A percentile compares a stretch with the other conserved stretches of the same genome.
phyloP scores from a whole-genome alignment of 345 rosid genomes.

The Citrus maxima region DNA sequence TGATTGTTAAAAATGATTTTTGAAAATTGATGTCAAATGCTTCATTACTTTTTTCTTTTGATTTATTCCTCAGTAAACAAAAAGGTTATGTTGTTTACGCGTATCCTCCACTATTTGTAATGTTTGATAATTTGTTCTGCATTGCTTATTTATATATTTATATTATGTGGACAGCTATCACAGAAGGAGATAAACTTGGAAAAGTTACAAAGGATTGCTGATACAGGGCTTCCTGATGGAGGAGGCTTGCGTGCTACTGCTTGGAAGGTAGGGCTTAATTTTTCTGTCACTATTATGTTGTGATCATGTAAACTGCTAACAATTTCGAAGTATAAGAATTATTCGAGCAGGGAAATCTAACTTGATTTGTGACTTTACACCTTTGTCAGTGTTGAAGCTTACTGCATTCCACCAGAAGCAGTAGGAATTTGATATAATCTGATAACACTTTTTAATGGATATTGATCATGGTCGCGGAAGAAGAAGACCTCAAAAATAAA shows the following conservation, averaged over 20 bases:
- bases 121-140: background rate
- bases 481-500: no score
- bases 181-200: slow-evolving; percentile 61
- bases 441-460: background rate
- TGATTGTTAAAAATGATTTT: no score
- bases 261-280: slow-evolving; percentile 51
- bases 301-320: background rate
- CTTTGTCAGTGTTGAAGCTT: no score
- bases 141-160: background rate
- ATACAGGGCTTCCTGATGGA: slow-evolving; percentile 55
- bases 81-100: background rate
- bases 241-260: slow-evolving; percentile 53
- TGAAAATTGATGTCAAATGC: background rate
- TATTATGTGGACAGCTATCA: slow-evolving; percentile 37
- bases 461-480: background rate
- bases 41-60: background rate
- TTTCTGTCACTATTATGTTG: background rate
- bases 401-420: background rate
- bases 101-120: background rate
- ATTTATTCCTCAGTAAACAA: background rate
- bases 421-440: background rate
- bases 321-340: no score
- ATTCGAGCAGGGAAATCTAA: background rate
- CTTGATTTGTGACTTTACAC: background rate
- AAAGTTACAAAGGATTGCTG: slow-evolving; percentile 52